These are phyloP conservation scores for Xanthoconium separans DNA, from an alignment of 1,284 basidiomycete genomes.

Conservation along the genomic window DNA sequence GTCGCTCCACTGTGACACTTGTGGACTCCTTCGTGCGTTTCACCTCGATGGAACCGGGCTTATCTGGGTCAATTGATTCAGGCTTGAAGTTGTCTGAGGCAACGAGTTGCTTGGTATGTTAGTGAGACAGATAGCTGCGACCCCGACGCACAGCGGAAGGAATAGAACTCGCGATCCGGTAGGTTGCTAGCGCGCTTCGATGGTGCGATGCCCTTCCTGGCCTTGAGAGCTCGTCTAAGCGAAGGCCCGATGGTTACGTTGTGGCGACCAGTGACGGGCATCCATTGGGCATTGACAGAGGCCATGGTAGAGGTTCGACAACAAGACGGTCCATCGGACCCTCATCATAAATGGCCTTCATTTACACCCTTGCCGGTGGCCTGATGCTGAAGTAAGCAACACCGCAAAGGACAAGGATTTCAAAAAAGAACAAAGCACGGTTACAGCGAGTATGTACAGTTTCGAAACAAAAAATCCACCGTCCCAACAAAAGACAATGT, in stretches of 20 bases:
- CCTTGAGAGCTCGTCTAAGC: slow-evolving; percentile 56
- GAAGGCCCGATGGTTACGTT: slow-evolving; percentile 57
- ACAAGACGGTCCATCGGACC: slow-evolving; percentile 13
- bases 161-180: slow-evolving; percentile 66
- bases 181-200: slow-evolving; percentile 42
- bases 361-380: slow-evolving; percentile 5
- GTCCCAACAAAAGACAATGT: slow-evolving; percentile 2
- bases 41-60: slow-evolving; percentile 62
- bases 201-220: slow-evolving; percentile 50
- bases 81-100: slow-evolving; percentile 71
- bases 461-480: neutral
- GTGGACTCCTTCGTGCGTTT: slow-evolving; percentile 49
- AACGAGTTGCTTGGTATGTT: slow-evolving; percentile 1
- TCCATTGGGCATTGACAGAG: slow-evolving; percentile 48
- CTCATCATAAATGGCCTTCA: slow-evolving; percentile 17
- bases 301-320: slow-evolving; percentile 41
- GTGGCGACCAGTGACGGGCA: slow-evolving; percentile 53
- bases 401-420: neutral
- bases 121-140: slow-evolving; percentile 7
- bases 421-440: neutral
- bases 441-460: slow-evolving; percentile 8
- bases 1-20: slow-evolving; percentile 58
- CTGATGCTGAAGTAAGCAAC: slow-evolving; percentile 30
- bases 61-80: slow-evolving; percentile 59
- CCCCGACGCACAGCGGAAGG: slow-evolving; percentile 60